Conservation (phyloP, 1,284 basidiomycete genomes). For the Psilocybe mexicana region DNA sequence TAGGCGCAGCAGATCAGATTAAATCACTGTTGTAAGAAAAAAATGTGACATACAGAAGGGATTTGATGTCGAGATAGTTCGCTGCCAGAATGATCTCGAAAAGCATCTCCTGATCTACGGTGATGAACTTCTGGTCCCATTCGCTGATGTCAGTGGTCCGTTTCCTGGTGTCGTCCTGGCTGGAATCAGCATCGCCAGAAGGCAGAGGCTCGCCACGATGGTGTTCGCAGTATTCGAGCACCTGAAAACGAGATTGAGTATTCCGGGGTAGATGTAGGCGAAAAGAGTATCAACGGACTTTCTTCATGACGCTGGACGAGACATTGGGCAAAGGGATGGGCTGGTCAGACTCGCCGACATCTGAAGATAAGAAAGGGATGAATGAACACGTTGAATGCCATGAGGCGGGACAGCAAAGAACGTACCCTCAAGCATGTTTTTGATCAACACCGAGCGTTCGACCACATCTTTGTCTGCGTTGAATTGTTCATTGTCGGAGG, state of each 20-base stretch:
- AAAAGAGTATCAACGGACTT: conserved; percentile 52
- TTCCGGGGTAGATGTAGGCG: conserved; percentile 7
- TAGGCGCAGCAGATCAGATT: not conserved
- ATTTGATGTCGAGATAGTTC: conserved; percentile 99
- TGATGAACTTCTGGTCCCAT: conserved; percentile 99
- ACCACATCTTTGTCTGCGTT: conserved; percentile 93
- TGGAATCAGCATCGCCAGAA: conserved; percentile 77
- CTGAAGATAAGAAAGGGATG: conserved; percentile 42
- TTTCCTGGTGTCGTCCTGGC: conserved; percentile 92
- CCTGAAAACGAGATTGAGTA: conserved; percentile 46
- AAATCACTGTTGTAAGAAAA: not conserved
- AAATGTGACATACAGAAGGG: conserved; percentile 69
- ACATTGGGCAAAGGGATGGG: conserved; percentile 98
- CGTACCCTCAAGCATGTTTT: conserved; percentile 98
- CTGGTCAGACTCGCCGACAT: conserved; percentile 90
- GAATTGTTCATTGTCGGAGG: conserved; percentile 97
- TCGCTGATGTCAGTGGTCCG: conserved; percentile 97
- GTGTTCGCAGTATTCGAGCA: conserved; percentile 99
- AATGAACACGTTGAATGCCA: conserved; percentile 13
- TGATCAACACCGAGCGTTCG: conserved; percentile 94
- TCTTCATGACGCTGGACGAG: conserved; percentile 94
- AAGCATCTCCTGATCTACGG: conserved; percentile 95
- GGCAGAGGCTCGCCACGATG: conserved; percentile 96
- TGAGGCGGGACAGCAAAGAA: conserved; percentile 20
- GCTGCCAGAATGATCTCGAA: conserved; percentile 99